Base-by-base conservation (phyloP, 495 filamentous ascomycete species). In the Bryoglossum gracile region DNA sequence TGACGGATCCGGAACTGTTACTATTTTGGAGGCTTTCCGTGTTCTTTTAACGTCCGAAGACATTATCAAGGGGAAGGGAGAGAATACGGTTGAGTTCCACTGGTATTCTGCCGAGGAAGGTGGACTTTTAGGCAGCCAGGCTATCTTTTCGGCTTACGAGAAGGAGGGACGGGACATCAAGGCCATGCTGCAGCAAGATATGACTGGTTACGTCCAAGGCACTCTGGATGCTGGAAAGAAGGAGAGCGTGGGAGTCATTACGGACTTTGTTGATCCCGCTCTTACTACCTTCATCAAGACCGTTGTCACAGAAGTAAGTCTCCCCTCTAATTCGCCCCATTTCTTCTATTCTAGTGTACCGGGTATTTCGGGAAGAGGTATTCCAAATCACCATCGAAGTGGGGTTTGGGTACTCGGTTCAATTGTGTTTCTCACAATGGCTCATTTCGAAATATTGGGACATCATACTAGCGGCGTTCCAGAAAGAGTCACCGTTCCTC, bases 181-280 rank as follows among this genome's bases (percentile, higher is more conserved):
- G 67, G 92, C 92, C 19, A 97, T 99, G 92, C 74, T 99, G 36
- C 94, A 99, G 71, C 92, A 99, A 65, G 92, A 99, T 64, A 99
- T 97, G 92, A 97, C 92, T 1, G 92, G 92, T 8, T 96, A 83
- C 62, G 75, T 89, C 3, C 81, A 89, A 50, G 83, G 81, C 33
- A 94, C 92, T 0, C 68, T 94, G 13, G 81, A 88, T 47, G 86
- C 88, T 10, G 90, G 90, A 37, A 75, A 84, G 62, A 73, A 81
- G 13, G 94, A 97, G 72, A 81, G 80, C 19, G 84, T 97, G 3
- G 90, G 92, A 21, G 87, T 99, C 30, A 95, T 99, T 53, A 86
- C 85, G 1, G 92, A 99, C 65, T 97, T 72, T 59, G 94, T 97
- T 18, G 83, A 96, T 59, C 70, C 76, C 2, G 78, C 69, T 32